Conservation (phyloP, 352 stramenopile species). For the Phytophthora tentaculata region DNA sequence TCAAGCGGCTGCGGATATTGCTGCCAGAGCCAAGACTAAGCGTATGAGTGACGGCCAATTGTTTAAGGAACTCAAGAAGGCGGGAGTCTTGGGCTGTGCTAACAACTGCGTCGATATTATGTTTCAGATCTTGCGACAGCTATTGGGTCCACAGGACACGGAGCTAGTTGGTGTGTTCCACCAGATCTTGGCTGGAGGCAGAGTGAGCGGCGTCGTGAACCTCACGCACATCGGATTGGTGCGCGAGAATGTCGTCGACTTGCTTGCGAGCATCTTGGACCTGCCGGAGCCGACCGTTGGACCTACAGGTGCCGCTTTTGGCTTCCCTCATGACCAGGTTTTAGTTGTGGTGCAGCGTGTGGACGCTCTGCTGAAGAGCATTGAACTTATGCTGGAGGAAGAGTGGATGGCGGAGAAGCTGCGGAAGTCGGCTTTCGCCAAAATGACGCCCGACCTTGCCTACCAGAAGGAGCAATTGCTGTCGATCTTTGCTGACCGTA, state of each 20-base stretch:
- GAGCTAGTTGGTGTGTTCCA: constrained; percentile 73
- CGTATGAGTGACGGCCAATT: constrained; percentile 66
- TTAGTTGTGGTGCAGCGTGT: constrained; percentile 79
- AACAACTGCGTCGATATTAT: constrained; percentile 83
- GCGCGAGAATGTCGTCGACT: constrained; percentile 83
- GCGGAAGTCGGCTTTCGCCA: constrained; percentile 77
- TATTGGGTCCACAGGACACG: constrained; percentile 74
- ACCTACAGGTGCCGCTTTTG: constrained; percentile 54
- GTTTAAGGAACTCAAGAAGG: constrained; percentile 79
- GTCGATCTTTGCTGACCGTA: constrained; percentile 76
- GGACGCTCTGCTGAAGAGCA: constrained; percentile 80
- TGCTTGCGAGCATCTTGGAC: constrained; percentile 86
- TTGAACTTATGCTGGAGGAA: constrained; percentile 87
- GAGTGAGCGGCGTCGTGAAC: constrained; percentile 64
- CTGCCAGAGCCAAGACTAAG: constrained; percentile 59
- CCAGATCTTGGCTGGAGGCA: constrained; percentile 63
- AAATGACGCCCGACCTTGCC: constrained; percentile 74
- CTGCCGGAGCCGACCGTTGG: constrained; percentile 77
- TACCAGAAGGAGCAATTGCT: constrained; percentile 85
- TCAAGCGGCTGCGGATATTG: constrained; percentile 73
- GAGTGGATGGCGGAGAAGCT: constrained; percentile 89
- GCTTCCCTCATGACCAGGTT: constrained; percentile 79
- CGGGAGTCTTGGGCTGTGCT: constrained; percentile 69
- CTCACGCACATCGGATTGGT: constrained; percentile 78
- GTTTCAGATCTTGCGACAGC: constrained; percentile 82